Conservation (phyloP, 202 grass and related monocot species). For the Panicum virgatum region DNA sequence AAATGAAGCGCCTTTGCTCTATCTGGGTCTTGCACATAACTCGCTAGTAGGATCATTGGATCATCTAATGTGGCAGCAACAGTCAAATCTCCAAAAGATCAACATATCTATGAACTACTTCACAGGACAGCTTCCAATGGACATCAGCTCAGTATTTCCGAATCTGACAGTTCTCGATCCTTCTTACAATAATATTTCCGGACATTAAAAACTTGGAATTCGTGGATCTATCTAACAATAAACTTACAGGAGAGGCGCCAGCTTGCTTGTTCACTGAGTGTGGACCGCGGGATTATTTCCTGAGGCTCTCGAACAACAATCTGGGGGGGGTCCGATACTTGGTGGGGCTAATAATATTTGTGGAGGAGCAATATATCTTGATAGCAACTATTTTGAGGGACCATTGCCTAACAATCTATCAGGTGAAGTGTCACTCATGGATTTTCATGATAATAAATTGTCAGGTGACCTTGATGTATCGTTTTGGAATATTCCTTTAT, state of each 20-base stretch:
- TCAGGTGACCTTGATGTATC: neutral
- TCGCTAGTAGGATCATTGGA: conserved; percentile 10
- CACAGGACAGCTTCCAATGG: neutral
- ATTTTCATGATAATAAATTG: neutral
- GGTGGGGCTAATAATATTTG: neutral
- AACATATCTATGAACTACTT: conserved; percentile 27
- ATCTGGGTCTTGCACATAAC: conserved; percentile 36
- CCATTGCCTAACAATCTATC: conserved; percentile 5
- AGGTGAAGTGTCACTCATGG: accelerated
- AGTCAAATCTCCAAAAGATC: neutral
- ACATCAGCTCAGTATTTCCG: conserved; percentile 38
- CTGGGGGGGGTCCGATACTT: neutral
- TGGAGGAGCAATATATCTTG: neutral
- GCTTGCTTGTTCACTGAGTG: conserved; percentile 21
- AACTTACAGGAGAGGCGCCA: conserved; percentile 30
- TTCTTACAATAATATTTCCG: conserved; percentile 25
- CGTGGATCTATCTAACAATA: conserved; percentile 39
- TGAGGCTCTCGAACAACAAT: conserved; percentile 27
- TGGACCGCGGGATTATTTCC: accelerated
- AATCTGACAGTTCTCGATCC: neutral
- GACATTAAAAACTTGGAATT: neutral
- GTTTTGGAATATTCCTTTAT: neutral
- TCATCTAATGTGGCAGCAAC: neutral
- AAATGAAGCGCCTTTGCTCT: accelerated
- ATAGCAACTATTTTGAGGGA: conserved; percentile 31